Evolutionary conservation across 805 yeast genomes (phyloP).

Genomic region (Candida gorgasii): DNA sequence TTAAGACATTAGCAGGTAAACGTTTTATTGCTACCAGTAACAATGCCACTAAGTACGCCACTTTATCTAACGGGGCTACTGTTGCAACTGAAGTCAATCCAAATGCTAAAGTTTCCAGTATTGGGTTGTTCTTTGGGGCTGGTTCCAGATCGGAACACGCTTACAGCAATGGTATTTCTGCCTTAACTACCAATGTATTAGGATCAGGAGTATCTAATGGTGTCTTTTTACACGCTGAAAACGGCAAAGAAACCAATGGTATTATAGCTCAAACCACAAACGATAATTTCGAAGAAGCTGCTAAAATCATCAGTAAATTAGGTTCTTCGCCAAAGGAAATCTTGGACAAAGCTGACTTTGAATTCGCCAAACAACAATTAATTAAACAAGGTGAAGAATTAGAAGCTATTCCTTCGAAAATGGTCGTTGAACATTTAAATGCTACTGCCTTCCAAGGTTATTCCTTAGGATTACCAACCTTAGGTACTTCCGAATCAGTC

Average conservation of each 20-base stretch:
- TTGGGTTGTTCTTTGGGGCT: slow-evolving; percentile 72
- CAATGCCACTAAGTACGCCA: slow-evolving; percentile 67
- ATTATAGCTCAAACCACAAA: slow-evolving; percentile 56
- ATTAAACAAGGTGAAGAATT: slow-evolving; percentile 49
- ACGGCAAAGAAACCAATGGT: slow-evolving; percentile 65
- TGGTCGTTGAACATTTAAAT: slow-evolving; percentile 72
- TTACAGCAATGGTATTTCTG: slow-evolving; percentile 79
- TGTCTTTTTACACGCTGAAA: slow-evolving; percentile 53
- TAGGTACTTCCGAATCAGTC: slow-evolving; percentile 71
- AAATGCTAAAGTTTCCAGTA: slow-evolving; percentile 53
- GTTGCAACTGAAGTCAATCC: slow-evolving; percentile 70
- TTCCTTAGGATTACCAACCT: slow-evolving; percentile 72
- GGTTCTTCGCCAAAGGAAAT: slow-evolving; percentile 38
- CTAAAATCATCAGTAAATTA: slow-evolving; percentile 49
- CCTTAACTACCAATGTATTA: slow-evolving; percentile 57
- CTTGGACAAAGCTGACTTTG: slow-evolving; percentile 47
- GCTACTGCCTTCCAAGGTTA: slow-evolving; percentile 88
- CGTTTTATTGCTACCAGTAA: slow-evolving; percentile 60
- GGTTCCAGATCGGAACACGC: slow-evolving; percentile 81
- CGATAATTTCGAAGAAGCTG: slow-evolving; percentile 53
- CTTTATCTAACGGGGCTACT: slow-evolving; percentile 71
- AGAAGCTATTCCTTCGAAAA: slow-evolving; percentile 56
- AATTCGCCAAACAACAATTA: slow-evolving; percentile 47
- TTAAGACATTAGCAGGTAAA: slow-evolving; percentile 37
- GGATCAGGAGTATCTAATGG: slow-evolving; percentile 50